A percentile compares a stretch with the other conserved stretches of the same genome.
These are phyloP conservation scores for Mycogone perniciosa DNA, from an alignment of 2,329 filamentous ascomycete genomes.

Conservation along the genomic window DNA sequence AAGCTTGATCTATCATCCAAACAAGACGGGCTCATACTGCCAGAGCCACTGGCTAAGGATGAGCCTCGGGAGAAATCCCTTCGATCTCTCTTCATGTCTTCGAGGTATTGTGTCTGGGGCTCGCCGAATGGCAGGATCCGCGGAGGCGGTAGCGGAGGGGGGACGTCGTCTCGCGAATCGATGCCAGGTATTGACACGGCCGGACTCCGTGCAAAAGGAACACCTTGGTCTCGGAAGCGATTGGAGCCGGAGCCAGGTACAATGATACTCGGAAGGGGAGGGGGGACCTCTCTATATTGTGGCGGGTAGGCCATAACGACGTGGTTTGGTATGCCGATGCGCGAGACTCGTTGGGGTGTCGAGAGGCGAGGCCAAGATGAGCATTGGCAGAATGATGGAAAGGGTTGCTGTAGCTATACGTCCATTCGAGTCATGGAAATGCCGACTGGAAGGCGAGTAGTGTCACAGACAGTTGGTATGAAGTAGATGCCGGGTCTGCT, in stretches of 20 bases:
- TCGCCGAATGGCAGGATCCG: conserved; percentile 31
- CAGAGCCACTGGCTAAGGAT: conserved; percentile 32
- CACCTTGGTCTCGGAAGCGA: conserved; percentile 25
- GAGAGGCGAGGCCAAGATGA: conserved; percentile 6
- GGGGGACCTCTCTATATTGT: conserved; percentile 29
- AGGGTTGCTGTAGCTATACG: conserved; percentile 5
- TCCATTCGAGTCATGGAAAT: conserved; percentile 12
- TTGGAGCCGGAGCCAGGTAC: conserved; percentile 23
- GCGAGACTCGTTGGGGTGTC: background rate
- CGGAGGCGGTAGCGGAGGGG: conserved; percentile 43
- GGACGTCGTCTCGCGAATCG: conserved; percentile 27
- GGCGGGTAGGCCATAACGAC: conserved; percentile 31
- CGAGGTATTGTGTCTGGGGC: conserved; percentile 21
- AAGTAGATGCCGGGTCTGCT: too few species aligned
- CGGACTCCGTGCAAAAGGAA: conserved; percentile 27
- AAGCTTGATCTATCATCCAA: conserved; percentile 30
- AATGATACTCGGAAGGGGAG: conserved; percentile 33
- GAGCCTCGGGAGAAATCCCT: conserved; percentile 24
- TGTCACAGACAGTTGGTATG: too few species aligned
- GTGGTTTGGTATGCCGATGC: background rate
- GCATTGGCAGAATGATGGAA: conserved; percentile 3
- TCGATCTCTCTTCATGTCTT: conserved; percentile 24
- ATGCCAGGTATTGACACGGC: conserved; percentile 40
- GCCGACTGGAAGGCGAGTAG: conserved; percentile 4
- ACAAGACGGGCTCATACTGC: conserved; percentile 32